Percentiles rank a stretch among this genome's conserved stretches.
Evolutionary conservation across 768 basidiomycete species (phyloP).

Genomic region (Leccinum olivaceopallidum): DNA sequence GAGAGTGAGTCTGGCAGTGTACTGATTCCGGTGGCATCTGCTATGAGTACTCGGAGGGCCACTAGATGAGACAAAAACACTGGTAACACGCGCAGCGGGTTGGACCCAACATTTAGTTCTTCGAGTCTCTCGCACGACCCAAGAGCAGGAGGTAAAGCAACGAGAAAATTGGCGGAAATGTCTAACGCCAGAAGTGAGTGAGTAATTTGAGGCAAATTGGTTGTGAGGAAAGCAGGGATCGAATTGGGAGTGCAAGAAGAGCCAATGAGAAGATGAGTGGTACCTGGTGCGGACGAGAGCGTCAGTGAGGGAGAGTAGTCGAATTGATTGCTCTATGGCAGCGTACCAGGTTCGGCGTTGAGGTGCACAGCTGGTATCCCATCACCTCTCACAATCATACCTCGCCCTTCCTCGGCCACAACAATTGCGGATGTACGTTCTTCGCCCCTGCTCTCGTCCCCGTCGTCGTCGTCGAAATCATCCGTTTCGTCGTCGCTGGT

Average conservation of each 20-base stretch:
- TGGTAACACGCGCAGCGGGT: slow-evolving; percentile 91
- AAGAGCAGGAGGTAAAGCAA: slow-evolving; percentile 80
- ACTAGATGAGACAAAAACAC: slow-evolving; percentile 76
- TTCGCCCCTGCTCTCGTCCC: slow-evolving; percentile 52
- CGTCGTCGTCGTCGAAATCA: slow-evolving; percentile 51
- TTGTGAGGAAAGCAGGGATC: slow-evolving; percentile 73
- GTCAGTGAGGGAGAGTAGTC: slow-evolving; percentile 1
- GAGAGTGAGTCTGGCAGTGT: slow-evolving; percentile 75
- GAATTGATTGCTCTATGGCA: not conserved
- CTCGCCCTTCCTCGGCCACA: slow-evolving; percentile 81
- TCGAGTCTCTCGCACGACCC: slow-evolving; percentile 81
- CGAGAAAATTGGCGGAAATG: slow-evolving; percentile 86
- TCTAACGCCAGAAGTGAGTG: slow-evolving; percentile 88
- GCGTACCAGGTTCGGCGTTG: slow-evolving; percentile 71
- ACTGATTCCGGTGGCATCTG: slow-evolving; percentile 84
- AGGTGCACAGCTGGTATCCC: slow-evolving; percentile 60
- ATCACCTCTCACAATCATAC: slow-evolving; percentile 77
- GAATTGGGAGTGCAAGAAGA: slow-evolving; percentile 75
- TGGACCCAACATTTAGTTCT: slow-evolving; percentile 91
- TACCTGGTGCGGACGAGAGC: slow-evolving; percentile 49
- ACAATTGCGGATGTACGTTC: slow-evolving; percentile 77
- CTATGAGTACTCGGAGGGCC: slow-evolving; percentile 84
- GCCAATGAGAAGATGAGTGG: slow-evolving; percentile 92
- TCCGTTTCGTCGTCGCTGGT: slow-evolving; percentile 56
- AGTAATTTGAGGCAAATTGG: slow-evolving; percentile 68